Percentiles rank a stretch among this genome's conserved stretches.
Evolutionary conservation across 768 basidiomycete species (phyloP).

Genomic region (Amanita subjunquillea): DNA sequence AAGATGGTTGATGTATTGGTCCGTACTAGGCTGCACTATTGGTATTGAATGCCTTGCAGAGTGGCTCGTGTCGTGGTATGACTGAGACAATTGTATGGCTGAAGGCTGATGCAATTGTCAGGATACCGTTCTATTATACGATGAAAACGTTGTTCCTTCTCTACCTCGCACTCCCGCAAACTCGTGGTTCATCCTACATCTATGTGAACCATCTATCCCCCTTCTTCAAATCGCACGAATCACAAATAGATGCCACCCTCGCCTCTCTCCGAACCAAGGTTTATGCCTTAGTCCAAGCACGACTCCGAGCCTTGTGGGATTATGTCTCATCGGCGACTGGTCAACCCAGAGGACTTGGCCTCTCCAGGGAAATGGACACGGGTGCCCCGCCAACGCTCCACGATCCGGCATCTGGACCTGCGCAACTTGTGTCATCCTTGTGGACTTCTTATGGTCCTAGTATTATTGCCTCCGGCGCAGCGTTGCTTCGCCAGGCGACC

Average conservation of each 20-base stretch:
- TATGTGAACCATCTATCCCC: conserved; percentile 76
- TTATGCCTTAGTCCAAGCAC: conserved; percentile 57
- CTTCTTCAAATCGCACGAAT: conserved; percentile 73
- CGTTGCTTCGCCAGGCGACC: conserved; percentile 45
- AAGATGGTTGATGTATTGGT: conserved; percentile 97
- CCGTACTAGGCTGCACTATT: conserved; percentile 75
- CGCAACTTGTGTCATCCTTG: conserved; percentile 52
- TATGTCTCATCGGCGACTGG: conserved; percentile 40
- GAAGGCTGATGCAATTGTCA: conserved; percentile 16
- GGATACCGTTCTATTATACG: conserved; percentile 85
- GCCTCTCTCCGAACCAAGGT: conserved; percentile 48
- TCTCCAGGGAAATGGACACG: conserved; percentile 14
- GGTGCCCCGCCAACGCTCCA: conserved; percentile 33
- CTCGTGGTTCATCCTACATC: conserved; percentile 78
- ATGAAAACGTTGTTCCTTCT: conserved; percentile 79
- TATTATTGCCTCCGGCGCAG: conserved; percentile 58
- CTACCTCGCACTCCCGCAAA: conserved; percentile 86
- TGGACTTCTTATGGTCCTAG: conserved; percentile 76
- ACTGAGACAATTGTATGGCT: conserved; percentile 3
- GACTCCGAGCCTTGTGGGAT: conserved; percentile 57
- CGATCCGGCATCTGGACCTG: conserved; percentile 53
- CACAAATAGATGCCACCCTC: conserved; percentile 75
- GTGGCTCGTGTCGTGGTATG: conserved; percentile 82
- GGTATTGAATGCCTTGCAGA: conserved; percentile 77
- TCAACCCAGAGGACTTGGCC: conserved; percentile 22